These are phyloP conservation scores for Hypoxylon sp. DNA, from an alignment of 2,329 filamentous ascomycete species.

Conservation along the genomic window DNA sequence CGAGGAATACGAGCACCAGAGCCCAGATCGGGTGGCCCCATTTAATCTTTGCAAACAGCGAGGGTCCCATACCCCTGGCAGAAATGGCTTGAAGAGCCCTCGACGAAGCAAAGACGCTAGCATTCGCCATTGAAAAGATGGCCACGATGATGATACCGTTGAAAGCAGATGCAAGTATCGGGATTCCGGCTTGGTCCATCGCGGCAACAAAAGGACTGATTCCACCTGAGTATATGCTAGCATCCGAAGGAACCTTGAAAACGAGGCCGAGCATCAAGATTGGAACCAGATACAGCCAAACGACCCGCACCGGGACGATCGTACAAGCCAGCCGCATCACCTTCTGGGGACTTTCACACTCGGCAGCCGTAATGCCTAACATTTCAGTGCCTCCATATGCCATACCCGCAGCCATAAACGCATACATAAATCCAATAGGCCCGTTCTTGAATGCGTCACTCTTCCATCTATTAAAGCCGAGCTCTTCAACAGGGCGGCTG, in stretches of 20 bases:
- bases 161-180: conserved; percentile 52
- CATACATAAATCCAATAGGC: conserved; percentile 59
- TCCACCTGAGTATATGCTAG: conserved; percentile 27
- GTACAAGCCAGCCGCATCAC: conserved; percentile 58
- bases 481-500: conserved; percentile 57
- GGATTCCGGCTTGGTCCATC: conserved; percentile 50
- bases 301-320: conserved; percentile 59
- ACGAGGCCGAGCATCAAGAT: conserved; percentile 56
- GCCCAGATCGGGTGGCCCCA: conserved; percentile 62
- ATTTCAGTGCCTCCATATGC: conserved; percentile 63
- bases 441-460: conserved; percentile 62
- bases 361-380: conserved; percentile 61
- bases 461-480: conserved; percentile 67
- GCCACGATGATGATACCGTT: conserved; percentile 57
- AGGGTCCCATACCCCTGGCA: conserved; percentile 55
- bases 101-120: conserved; percentile 60
- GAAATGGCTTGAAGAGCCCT: conserved; percentile 57
- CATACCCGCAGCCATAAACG: conserved; percentile 62
- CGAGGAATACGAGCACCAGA: conserved; percentile 57
- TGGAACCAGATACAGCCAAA: conserved; percentile 58
- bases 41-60: conserved; percentile 46
- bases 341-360: conserved; percentile 57
- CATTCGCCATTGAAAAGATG: conserved; percentile 58
- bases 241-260: conserved; percentile 48
- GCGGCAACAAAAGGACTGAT: conserved; percentile 53